Evolutionary conservation across 345 rosid species (phyloP).

Genomic region (Syzygium grande): DNA sequence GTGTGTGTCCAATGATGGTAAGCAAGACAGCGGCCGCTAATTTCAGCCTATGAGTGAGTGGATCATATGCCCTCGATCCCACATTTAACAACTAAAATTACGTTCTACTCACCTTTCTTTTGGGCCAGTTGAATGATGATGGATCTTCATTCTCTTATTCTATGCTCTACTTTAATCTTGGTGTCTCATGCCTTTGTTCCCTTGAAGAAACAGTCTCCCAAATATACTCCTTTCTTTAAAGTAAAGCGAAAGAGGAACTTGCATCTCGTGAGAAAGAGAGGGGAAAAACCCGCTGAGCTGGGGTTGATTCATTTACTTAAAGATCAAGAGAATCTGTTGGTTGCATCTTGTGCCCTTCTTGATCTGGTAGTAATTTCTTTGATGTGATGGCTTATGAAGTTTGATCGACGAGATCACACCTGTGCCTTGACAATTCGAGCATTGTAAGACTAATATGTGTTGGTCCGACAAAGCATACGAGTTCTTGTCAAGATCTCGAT

Average conservation of each 20-base stretch:
- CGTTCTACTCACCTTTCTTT: not conserved
- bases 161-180: constrained; percentile 4
- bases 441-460: not conserved
- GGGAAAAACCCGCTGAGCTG: not conserved
- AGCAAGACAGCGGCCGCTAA: not conserved
- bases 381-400: not conserved
- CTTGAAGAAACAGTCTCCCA: constrained; percentile 40
- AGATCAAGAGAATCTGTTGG: not conserved
- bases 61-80: not conserved
- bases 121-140: not conserved
- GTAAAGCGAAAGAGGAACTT: constrained; percentile 14
- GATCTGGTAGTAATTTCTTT: not conserved
- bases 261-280: not conserved
- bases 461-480: not conserved
- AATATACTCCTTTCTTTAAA: constrained; percentile 29
- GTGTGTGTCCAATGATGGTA: constrained; percentile 12
- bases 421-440: not conserved
- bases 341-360: not conserved
- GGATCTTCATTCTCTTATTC: not conserved
- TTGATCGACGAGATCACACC: not conserved
- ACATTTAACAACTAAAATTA: not conserved
- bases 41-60: not conserved
- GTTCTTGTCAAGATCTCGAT: not conserved
- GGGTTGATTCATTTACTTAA: not conserved
- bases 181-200: constrained; percentile 13